Base-by-base conservation (phyloP, 2,329 filamentous ascomycete genomes). In the Atkinsonella hypoxylon region DNA sequence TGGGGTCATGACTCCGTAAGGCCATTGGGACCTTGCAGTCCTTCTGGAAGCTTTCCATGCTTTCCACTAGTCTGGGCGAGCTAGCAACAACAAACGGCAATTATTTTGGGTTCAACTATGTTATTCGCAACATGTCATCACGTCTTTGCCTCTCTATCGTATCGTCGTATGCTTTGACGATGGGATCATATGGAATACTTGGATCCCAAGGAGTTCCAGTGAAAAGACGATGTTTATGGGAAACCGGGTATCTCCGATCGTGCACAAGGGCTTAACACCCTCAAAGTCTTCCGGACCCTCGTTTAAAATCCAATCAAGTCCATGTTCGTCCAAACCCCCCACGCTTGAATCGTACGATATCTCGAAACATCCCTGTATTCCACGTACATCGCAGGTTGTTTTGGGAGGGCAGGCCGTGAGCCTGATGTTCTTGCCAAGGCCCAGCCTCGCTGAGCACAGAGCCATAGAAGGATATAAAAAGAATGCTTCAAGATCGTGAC, bases 41-140 rank as follows among this genome's bases (percentile, higher is more conserved):
- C 17, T 51, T 51, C 49, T 40, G 55, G 45, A 46, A 46, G 46
- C 47, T 52, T 45, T 43, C 30, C 54, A 18, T 17, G 40, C 41
- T 43, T 44, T 44, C 22, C 22, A 26, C 26, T 26, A 26, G 26
- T 26, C 7, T 26, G 26, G n/a, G n/a, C n/a, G n/a, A n/a, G n/a
- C n/a, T n/a, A n/a, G n/a, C n/a, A n/a, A n/a, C n/a, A n/a, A n/a
- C n/a, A n/a, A n/a, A n/a, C n/a, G n/a, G n/a, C n/a, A n/a, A n/a
- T n/a, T n/a, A n/a, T n/a, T n/a, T n/a, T n/a, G n/a, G n/a, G n/a
- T n/a, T n/a, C n/a, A n/a, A n/a, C n/a, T n/a, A n/a, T n/a, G n/a
- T n/a, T n/a, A n/a, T n/a, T n/a, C n/a, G n/a, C n/a, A n/a, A n/a
- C n/a, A n/a, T n/a, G n/a, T n/a, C n/a, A n/a, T n/a, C n/a, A 32